phyloP scores from a whole-genome alignment of 352 stramenopile species.

The Pythium phragmitis region DNA sequence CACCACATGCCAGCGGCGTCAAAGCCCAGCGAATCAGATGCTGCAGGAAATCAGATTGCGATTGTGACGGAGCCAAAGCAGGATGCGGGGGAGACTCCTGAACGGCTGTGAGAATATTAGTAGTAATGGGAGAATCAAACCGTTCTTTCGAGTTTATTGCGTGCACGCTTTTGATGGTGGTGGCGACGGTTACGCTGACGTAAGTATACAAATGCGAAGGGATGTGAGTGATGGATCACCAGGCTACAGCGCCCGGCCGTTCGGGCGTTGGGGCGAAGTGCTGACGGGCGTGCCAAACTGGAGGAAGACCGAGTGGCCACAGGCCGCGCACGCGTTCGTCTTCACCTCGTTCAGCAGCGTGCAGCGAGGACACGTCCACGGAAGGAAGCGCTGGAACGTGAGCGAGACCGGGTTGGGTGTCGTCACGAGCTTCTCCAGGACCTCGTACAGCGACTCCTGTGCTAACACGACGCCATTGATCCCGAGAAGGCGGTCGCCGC shows the following conservation, averaged over 20 bases:
- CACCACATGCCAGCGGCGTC: background rate
- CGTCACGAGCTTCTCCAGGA: conserved; percentile 72
- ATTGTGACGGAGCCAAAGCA: conserved; percentile 14
- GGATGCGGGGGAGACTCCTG: background rate
- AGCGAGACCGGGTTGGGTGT: conserved; percentile 67
- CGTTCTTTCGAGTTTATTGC: background rate
- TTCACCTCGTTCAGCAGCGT: conserved; percentile 64
- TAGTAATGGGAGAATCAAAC: background rate
- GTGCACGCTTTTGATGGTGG: background rate
- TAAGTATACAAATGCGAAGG: conserved; percentile 10
- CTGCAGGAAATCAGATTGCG: conserved; percentile 14
- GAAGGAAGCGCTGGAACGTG: conserved; percentile 54
- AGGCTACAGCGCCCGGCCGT: background rate
- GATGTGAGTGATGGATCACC: background rate
- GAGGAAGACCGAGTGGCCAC: conserved; percentile 35
- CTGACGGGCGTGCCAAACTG: conserved; percentile 11
- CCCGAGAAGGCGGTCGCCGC: conserved; percentile 55
- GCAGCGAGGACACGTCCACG: conserved; percentile 70
- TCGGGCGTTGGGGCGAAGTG: background rate
- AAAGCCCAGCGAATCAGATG: background rate
- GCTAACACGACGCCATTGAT: conserved; percentile 58
- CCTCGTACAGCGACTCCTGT: conserved; percentile 44
- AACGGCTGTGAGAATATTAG: conserved; percentile 6
- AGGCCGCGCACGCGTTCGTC: conserved; percentile 47
- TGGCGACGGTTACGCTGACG: background rate